Evolutionary conservation across 441 rosid species (phyloP), one percentile per base, ranked within the genome.

Genomic region (Croton laevigatus): DNA sequence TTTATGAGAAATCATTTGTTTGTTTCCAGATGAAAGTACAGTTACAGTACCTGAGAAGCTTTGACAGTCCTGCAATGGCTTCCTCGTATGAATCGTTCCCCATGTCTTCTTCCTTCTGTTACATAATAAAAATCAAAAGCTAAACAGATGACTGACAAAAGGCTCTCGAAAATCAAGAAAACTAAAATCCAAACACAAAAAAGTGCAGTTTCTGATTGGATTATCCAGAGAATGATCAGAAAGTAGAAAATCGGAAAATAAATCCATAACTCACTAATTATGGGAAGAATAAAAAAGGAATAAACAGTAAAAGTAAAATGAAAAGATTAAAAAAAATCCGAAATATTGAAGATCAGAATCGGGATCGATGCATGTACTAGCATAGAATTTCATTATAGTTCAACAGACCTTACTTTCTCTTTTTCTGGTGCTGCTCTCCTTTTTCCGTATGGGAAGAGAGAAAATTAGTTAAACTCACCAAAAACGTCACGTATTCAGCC

Each of bases 1-100:
- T 14, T 49, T 16, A 0, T 3, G 17, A 27, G 32, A 27, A 27
- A 27, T 27, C 32, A 70, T 51, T 62, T 48, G 22, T 34, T 38
- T 48, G 22, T 52, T 49, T 52, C 66, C 59, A 36, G 36, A 40
- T 22, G 7, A 66, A 36, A 0, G 49, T 44, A 48, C 37, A 37
- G 48, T 22, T n/a, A 72, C 36, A 44, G 72, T 81, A 92, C 98
- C 95, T 89, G 80, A 93, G 88, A 73, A 93, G 90, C 81, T 85
- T 84, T 52, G 82, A 77, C 54, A 93, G 86, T 76, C 76, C 90
- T 23, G 84, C 93, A 69, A 90, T 82, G 80, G 98, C 98, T 7
- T 82, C 80, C 77, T 90, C 88, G 89, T 85, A 93, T 66, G 88
- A 74, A 8, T 86, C 82, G 2, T 65, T 78, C 0, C 80, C 89